These are phyloP conservation scores for Incumbomyces lentus DNA, from an alignment of 2,329 filamentous ascomycete genomes.

Conservation along the genomic window DNA sequence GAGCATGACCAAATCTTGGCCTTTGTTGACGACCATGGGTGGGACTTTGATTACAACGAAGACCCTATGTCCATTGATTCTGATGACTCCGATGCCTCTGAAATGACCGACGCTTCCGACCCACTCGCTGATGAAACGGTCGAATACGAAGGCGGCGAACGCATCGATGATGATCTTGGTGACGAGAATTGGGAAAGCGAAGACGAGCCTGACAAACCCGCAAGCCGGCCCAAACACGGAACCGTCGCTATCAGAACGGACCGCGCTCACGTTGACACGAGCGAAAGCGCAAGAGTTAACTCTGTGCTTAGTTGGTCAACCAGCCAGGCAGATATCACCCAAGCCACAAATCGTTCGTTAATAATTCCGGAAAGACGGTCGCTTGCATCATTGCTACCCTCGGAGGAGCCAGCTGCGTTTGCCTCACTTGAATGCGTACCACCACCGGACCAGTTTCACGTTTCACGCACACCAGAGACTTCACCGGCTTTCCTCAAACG, in stretches of 20 bases:
- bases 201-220: constrained; percentile 5
- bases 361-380: background rate
- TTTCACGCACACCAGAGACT: constrained; percentile 20
- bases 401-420: constrained; percentile 25
- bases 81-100: constrained; percentile 23
- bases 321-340: constrained; percentile 2
- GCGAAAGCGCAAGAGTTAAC: too few species aligned
- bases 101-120: constrained; percentile 12
- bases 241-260: background rate
- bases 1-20: constrained; percentile 40
- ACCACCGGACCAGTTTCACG: constrained; percentile 33
- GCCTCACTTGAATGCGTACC: constrained; percentile 32
- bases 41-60: constrained; percentile 24
- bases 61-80: constrained; percentile 25
- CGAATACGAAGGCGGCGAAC: constrained; percentile 35
- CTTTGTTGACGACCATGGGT: constrained; percentile 28
- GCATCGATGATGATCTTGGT: constrained; percentile 32
- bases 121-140: constrained; percentile 24
- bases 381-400: constrained; percentile 1
- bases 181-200: constrained; percentile 29
- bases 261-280: constrained; percentile 6
- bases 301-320: background rate
- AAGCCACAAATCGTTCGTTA: background rate
- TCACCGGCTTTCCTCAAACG: constrained; percentile 34
- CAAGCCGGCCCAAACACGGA: background rate